Evolutionary conservation across 2,329 filamentous ascomycete genomes (phyloP).

Genomic region (Trichoderma sp.): DNA sequence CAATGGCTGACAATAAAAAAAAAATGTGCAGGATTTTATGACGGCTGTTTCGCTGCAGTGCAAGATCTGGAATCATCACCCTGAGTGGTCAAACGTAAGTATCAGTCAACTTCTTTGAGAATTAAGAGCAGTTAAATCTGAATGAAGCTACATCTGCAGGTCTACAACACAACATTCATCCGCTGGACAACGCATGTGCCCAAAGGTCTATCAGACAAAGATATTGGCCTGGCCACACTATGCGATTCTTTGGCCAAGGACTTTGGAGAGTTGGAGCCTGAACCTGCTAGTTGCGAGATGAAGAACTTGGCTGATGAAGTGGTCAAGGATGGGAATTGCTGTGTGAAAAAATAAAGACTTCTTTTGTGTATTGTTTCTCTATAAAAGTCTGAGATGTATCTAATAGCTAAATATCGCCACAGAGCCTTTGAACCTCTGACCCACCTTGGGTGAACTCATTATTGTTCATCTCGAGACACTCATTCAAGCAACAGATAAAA

Average conservation of each 20-base stretch:
- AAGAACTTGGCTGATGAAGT: constrained; percentile 53
- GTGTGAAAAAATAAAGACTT: constrained; percentile 48
- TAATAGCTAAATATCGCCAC: constrained; percentile 31
- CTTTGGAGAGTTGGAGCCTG: constrained; percentile 57
- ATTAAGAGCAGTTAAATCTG: not conserved
- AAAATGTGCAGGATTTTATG: constrained; percentile 64
- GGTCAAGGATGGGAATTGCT: constrained; percentile 57
- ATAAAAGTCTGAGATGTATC: not conserved
- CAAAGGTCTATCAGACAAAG: constrained; percentile 65
- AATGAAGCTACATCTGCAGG: constrained; percentile 45
- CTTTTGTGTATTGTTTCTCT: constrained; percentile 25
- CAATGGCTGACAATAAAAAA: not conserved
- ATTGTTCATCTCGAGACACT: constrained; percentile 41
- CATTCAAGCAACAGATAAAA: too few species aligned
- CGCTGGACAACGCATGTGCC: constrained; percentile 75
- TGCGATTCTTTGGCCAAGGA: constrained; percentile 64
- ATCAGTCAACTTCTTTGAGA: not conserved
- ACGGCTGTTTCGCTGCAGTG: constrained; percentile 70
- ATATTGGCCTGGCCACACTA: constrained; percentile 63
- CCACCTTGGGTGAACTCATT: constrained; percentile 37
- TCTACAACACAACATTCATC: constrained; percentile 72
- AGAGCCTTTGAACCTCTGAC: constrained; percentile 37
- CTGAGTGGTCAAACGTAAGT: constrained; percentile 74
- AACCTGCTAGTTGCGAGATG: constrained; percentile 41
- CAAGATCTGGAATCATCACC: constrained; percentile 71